Conservation (phyloP, 768 basidiomycete genomes). For the Phaffia tasmanica region DNA sequence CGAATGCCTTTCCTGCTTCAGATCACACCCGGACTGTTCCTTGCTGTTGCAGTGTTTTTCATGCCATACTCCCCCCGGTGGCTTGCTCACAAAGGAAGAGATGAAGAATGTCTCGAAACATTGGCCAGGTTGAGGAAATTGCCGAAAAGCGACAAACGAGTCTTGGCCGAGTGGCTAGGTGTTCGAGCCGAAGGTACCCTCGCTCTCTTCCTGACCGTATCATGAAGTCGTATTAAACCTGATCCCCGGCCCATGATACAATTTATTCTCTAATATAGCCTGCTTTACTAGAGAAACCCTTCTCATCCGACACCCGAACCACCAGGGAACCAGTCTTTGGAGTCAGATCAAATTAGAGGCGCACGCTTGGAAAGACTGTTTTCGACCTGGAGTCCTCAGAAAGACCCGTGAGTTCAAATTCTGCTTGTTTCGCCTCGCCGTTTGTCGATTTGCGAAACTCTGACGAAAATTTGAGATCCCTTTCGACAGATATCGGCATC, state of each 20-base stretch:
- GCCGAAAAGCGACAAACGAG: slow-evolving; percentile 15
- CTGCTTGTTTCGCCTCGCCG: no score
- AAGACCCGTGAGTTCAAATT: neutral
- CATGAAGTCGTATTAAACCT: no score
- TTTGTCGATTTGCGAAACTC: no score
- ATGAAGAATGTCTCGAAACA: slow-evolving; percentile 26
- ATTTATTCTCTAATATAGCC: neutral
- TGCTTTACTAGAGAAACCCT: slow-evolving; percentile 11
- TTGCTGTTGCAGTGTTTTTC: neutral
- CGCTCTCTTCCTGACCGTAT: neutral
- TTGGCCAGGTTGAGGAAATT: slow-evolving; percentile 25
- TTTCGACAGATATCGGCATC: slow-evolving; percentile 16
- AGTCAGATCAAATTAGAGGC: slow-evolving; percentile 13
- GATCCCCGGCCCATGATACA: no score
- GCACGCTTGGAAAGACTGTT: slow-evolving; percentile 19
- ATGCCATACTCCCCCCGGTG: slow-evolving; percentile 21
- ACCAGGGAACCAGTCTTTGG: slow-evolving; percentile 11
- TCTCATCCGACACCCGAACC: slow-evolving; percentile 15
- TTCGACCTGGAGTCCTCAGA: slow-evolving; percentile 8
- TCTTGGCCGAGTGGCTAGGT: slow-evolving; percentile 28
- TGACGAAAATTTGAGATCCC: no score
- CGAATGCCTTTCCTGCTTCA: slow-evolving; percentile 2
- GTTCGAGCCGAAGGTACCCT: slow-evolving; percentile 23
- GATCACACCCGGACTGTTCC: neutral
- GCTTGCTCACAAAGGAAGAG: slow-evolving; percentile 26